These are phyloP conservation scores for Wakefieldia striispora DNA, from an alignment of 768 basidiomycete species.

Conservation along the genomic window DNA sequence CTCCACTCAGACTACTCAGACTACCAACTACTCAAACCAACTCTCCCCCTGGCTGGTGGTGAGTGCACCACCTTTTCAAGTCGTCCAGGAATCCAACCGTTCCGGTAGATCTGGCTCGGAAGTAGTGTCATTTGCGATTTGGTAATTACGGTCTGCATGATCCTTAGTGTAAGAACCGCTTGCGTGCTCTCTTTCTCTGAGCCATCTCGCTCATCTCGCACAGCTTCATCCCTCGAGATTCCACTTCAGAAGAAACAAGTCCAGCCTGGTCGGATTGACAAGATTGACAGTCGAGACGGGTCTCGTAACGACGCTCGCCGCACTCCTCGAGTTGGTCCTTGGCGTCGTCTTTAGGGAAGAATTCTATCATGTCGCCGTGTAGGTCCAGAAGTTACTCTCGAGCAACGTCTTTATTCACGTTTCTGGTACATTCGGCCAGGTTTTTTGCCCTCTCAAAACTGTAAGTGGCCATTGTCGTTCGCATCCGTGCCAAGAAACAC, in stretches of 20 bases:
- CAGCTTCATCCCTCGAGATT: conserved; percentile 17
- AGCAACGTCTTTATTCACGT: background rate
- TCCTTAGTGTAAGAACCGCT: conserved; percentile 6
- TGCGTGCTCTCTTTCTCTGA: background rate
- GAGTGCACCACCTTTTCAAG: background rate
- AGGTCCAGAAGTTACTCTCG: background rate
- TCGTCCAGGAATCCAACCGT: background rate
- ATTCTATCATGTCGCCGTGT: conserved; percentile 19
- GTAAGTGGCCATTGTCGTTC: background rate
- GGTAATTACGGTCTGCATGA: conserved; percentile 21
- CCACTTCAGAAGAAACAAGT: conserved; percentile 1
- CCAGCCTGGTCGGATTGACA: conserved; percentile 9
- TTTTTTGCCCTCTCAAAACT: conserved; percentile 17
- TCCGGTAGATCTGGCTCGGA: conserved; percentile 20
- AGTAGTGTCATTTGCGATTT: conserved; percentile 17
- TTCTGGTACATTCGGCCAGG: background rate
- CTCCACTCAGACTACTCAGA: background rate
- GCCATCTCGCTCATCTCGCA: background rate
- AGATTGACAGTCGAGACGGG: conserved; percentile 27
- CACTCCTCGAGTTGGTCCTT: conserved; percentile 17
- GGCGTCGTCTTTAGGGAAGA: background rate
- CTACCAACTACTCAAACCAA: background rate
- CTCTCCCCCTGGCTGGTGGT: conserved; percentile 11
- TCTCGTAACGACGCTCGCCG: conserved; percentile 17
- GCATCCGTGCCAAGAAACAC: background rate